These are phyloP conservation scores for Aspergillus heteromorphus DNA, from an alignment of 495 filamentous ascomycete genomes.

Conservation along the genomic window DNA sequence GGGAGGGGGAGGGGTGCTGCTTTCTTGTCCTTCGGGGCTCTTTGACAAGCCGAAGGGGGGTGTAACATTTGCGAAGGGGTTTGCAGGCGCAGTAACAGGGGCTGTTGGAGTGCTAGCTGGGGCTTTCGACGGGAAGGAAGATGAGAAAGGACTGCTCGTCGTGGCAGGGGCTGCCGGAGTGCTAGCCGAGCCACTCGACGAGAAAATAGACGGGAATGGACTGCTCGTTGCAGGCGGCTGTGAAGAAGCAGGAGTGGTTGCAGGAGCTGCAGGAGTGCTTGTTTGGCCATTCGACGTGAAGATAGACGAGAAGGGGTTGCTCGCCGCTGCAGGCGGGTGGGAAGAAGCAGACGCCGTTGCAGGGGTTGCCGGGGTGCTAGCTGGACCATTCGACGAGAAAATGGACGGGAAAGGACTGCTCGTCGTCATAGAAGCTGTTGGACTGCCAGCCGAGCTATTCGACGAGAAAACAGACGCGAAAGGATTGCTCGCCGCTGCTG, in stretches of 20 bases:
- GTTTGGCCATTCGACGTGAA: conserved; percentile 7
- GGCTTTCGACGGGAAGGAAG: conserved; percentile 12
- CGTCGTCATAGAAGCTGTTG: background rate
- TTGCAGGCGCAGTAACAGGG: conserved; percentile 4
- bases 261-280: background rate
- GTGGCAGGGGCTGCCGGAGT: conserved; percentile 10
- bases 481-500: conserved; percentile 9
- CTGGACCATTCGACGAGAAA: conserved; percentile 9
- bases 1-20: background rate
- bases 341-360: too few relatives aligned
- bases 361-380: too few relatives aligned
- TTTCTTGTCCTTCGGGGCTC: background rate
- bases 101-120: background rate
- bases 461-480: conserved; percentile 20
- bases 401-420: conserved; percentile 19
- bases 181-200: background rate
- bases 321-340: conserved; percentile 4
- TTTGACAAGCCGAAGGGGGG: background rate
- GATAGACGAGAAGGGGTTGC: conserved; percentile 19
- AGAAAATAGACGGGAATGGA: conserved; percentile 21
- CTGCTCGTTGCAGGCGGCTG: conserved; percentile 10
- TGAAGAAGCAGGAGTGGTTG: too few relatives aligned
- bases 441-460: background rate
- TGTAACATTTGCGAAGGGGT: conserved; percentile 17
- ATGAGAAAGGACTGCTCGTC: conserved; percentile 15